Percentiles rank a stretch among this genome's conserved stretches.
Evolutionary conservation across 495 filamentous ascomycete species (phyloP).

Genomic region (Podospora bellae-mahoneyi): DNA sequence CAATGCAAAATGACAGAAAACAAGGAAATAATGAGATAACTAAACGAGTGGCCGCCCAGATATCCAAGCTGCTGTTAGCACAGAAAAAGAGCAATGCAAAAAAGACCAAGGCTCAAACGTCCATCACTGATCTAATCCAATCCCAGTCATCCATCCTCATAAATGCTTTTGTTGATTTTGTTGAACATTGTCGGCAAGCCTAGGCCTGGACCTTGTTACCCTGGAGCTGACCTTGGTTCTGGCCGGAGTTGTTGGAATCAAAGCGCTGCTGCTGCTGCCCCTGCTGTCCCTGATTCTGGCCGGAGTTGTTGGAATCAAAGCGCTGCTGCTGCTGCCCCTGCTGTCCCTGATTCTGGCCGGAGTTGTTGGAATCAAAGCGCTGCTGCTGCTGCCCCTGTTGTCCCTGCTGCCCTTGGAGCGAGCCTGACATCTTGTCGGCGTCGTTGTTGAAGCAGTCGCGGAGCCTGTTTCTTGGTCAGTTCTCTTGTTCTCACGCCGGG

Average conservation of each 20-base stretch:
- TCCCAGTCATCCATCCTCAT: not conserved
- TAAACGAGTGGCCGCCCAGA: not conserved
- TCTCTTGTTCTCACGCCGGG: not conserved
- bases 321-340: too few species aligned
- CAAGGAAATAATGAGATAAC: not conserved
- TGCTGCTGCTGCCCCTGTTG: not conserved
- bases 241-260: not conserved
- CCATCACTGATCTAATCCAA: not conserved
- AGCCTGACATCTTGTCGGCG: not conserved
- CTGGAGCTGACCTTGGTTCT: not conserved
- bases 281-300: too few species aligned
- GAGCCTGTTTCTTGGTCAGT: not conserved
- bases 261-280: too few species aligned
- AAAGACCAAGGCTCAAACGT: not conserved
- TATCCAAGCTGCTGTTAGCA: not conserved
- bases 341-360: too few species aligned
- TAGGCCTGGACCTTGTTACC: not conserved
- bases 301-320: too few species aligned
- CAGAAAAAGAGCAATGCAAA: constrained; percentile 2
- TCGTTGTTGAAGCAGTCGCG: not conserved
- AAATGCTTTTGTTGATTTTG: not conserved
- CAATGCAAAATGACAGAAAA: not conserved
- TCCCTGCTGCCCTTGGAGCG: not conserved
- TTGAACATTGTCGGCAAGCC: not conserved
- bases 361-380: not conserved